Percentiles rank a stretch among this genome's conserved stretches.
phyloP scores from a whole-genome alignment of 2,329 filamentous ascomycete species.

The Phialophora macrospora region DNA sequence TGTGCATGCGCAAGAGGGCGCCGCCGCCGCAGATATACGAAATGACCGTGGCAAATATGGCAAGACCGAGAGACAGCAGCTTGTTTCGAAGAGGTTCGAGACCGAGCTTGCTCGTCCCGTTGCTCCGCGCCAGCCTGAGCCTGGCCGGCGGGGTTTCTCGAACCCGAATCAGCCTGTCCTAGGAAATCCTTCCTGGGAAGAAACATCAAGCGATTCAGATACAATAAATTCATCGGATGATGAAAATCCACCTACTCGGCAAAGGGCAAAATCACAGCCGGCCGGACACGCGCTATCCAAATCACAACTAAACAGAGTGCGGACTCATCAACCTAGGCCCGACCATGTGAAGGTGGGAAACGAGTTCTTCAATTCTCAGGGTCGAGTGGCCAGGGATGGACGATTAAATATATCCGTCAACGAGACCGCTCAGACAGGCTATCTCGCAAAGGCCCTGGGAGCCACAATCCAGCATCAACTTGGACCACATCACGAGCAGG shows the following conservation, averaged over 20 bases:
- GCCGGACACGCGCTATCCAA: conserved; percentile 25
- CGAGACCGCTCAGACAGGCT: conserved; percentile 71
- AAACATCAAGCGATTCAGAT: conserved; percentile 25
- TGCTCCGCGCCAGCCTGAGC: conserved; percentile 13
- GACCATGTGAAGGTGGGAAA: conserved; percentile 32
- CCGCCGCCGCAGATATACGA: neutral
- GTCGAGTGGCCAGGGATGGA: conserved; percentile 69
- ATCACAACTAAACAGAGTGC: conserved; percentile 34
- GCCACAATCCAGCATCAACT: conserved; percentile 65
- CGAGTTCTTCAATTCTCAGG: conserved; percentile 43
- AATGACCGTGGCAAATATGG: neutral
- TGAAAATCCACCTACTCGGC: conserved; percentile 17
- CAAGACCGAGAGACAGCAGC: conserved; percentile 15
- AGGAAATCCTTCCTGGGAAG: neutral
- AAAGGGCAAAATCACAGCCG: conserved; percentile 25
- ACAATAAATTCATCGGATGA: conserved; percentile 28
- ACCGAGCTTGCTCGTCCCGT: conserved; percentile 27
- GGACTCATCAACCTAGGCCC: conserved; percentile 15
- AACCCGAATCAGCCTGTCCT: conserved; percentile 9
- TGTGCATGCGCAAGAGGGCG: neutral
- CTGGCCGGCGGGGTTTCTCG: conserved; percentile 20
- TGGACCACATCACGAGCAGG: conserved; percentile 42
- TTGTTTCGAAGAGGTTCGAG: conserved; percentile 28
- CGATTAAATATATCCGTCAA: conserved; percentile 73
- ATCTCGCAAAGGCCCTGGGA: conserved; percentile 74